These are phyloP conservation scores for Stephania yunnanensis DNA, from an alignment of 164 flowering plant species.

Conservation along the genomic window DNA sequence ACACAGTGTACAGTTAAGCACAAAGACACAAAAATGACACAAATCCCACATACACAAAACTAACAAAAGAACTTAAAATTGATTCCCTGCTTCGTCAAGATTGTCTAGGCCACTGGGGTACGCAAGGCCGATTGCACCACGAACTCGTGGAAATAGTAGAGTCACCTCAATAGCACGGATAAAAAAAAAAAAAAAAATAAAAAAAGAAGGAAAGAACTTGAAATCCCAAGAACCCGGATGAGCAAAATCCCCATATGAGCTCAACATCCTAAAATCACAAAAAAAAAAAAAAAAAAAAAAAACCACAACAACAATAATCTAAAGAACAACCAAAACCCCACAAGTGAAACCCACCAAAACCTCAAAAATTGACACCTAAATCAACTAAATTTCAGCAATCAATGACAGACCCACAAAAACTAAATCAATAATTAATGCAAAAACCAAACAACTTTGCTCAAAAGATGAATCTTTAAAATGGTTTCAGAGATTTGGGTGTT, in stretches of 20 bases:
- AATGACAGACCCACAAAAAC: background rate
- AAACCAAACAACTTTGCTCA: no score
- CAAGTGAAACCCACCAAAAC: background rate
- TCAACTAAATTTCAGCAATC: background rate
- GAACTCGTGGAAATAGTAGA: no score
- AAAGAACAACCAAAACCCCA: background rate
- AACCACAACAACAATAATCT: background rate
- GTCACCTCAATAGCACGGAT: no score
- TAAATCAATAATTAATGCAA: background rate
- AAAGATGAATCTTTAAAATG: background rate
- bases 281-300: background rate
- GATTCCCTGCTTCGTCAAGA: no score
- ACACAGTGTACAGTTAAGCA: no score
- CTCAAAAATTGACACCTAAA: constrained; percentile 1
- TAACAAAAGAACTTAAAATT: constrained; percentile 3
- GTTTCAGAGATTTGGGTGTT: background rate
- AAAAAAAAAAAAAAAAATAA: no score
- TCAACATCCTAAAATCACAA: background rate
- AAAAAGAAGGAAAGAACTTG: background rate
- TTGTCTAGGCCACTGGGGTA: no score
- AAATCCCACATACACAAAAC: background rate
- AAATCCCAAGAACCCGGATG: constrained; percentile 7
- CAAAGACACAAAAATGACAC: background rate
- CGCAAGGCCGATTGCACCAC: no score
- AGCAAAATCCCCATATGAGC: background rate